Base-by-base conservation (phyloP, 768 basidiomycete genomes). In the Agaricus blazei region DNA sequence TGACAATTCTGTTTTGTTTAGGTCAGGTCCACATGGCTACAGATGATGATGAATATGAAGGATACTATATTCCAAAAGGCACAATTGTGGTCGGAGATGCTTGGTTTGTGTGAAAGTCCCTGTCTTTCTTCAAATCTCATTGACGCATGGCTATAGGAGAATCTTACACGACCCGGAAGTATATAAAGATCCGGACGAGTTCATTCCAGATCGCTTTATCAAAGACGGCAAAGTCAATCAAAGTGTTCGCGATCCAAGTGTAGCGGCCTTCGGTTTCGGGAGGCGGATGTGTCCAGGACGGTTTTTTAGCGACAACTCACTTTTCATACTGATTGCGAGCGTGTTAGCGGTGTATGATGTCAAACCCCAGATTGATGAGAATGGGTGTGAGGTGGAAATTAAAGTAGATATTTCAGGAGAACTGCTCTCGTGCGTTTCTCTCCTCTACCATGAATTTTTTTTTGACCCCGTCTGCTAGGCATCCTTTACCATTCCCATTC, bases 211-310 rank as follows among this genome's bases (percentile, higher is more conserved):
- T 31, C 61, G 61, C 11, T 62, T 57, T 48, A 29, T 58, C 51
- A 58, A 58, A 38, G 57, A 58, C 37, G 57, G 57, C 11, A 47
- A 48, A 14, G 14, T 58, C 45, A 48, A 58, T 38, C 44, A 4
- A 5, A 12, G 28, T 24, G 40, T 53, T 15, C 47, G 51, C 9
- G 51, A 58, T 34, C 57, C 57, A 31, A 29, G 38, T 27, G 51
- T 43, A 5, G 51, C 51, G 6, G 56, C 56, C 8, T 58, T 58
- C 28, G 57, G 51, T 15, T 58, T 28, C 23, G 57, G 57, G 15
- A 51, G 57, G 24, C 37, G 62, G 28, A 60, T 62, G 9, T 65
- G 62, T 38, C 63, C 64, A 12, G 64, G 64, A 9, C 58, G 61
- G 7, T 60, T 58, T 46, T 49, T 65, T 26, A 58, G 58, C 19